Evolutionary conservation across 116 monocot genomes (phyloP).

Genomic region (Phalaenopsis hybrid): DNA sequence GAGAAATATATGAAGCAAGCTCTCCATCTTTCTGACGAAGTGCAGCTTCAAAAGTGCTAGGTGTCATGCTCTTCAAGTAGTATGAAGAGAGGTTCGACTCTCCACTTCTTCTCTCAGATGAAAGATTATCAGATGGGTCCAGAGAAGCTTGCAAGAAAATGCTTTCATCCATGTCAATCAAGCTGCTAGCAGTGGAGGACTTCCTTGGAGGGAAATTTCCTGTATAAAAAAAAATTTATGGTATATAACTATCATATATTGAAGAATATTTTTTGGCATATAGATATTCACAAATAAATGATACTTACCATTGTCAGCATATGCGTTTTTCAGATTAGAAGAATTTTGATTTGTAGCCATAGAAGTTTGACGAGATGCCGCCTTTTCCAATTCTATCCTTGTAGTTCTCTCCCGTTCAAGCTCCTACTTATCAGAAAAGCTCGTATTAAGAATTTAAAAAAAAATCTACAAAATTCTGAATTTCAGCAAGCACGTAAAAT

Average conservation of each 20-base stretch:
- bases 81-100: constrained; percentile 61
- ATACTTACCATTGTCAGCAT: constrained; percentile 44
- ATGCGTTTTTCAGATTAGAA: constrained; percentile 17
- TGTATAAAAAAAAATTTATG: constrained; percentile 14
- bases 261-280: neutral
- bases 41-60: constrained; percentile 84
- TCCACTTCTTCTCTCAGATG: constrained; percentile 46
- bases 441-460: neutral
- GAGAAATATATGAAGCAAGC: constrained; percentile 84
- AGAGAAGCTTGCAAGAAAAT: constrained; percentile 72
- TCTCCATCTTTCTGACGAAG: constrained; percentile 97
- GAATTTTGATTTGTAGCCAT: constrained; percentile 34
- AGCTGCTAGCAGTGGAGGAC: constrained; percentile 66
- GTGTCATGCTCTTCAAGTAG: constrained; percentile 92
- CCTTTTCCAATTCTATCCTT: constrained; percentile 70
- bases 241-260: neutral
- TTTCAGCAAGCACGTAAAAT: neutral
- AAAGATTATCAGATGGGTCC: constrained; percentile 49
- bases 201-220: constrained; percentile 42
- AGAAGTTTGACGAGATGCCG: constrained; percentile 43
- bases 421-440: constrained; percentile 45
- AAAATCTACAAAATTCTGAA: neutral
- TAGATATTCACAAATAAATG: neutral
- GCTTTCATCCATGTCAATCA: constrained; percentile 73
- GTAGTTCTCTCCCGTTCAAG: constrained; percentile 69